Base-by-base conservation (phyloP, 345 rosid genomes). In the Raphanus sativus region DNA sequence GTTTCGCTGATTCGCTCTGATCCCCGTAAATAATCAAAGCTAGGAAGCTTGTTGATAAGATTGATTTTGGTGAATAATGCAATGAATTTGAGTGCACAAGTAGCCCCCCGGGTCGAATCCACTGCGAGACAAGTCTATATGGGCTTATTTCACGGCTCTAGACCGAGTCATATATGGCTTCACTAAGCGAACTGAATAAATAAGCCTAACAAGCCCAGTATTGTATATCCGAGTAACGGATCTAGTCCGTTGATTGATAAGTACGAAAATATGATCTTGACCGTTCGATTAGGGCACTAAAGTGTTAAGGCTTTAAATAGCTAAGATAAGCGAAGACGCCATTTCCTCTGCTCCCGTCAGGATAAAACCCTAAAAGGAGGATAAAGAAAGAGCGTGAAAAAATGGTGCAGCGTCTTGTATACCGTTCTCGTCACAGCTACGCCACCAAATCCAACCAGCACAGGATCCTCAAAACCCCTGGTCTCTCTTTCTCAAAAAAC, bases 361-460 rank as follows among this genome's bases (percentile, higher is more conserved):
- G 52, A 42, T 26, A 67, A 77, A 86, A 82, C 85, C 88, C 82
- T 78, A 15, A 9, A 13, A 79, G 73, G 60, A 16, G 79, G 79
- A 64, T 55, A 16, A 58, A 10, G 21, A 21, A 65, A 9, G 65
- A 76, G 65, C 52, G 38, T 8, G 3, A 11, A 83, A n/a, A 86
- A 80, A 94, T 94, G 97, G 98, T 91, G 75, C 98, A 94, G 90
- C 91, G 98, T 65, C 90, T 94, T 2, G 91, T 91, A 0, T 91
- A 91, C 80, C 89, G 98, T 58, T 82, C 82, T 65, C 88, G 98
- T 45, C 98, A 94, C 85, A 91, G 97, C 85, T 94, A 94, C 64
- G 98, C 97, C 83, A 94, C 97, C 68, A 94, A 86, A 58, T 94
- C 98, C 2, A 94, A 93, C 84, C 97, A 93, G 88, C 96, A 93